These are phyloP conservation scores for Sanghuangporus weigelae DNA, from an alignment of 1,284 basidiomycete genomes.

Conservation along the genomic window DNA sequence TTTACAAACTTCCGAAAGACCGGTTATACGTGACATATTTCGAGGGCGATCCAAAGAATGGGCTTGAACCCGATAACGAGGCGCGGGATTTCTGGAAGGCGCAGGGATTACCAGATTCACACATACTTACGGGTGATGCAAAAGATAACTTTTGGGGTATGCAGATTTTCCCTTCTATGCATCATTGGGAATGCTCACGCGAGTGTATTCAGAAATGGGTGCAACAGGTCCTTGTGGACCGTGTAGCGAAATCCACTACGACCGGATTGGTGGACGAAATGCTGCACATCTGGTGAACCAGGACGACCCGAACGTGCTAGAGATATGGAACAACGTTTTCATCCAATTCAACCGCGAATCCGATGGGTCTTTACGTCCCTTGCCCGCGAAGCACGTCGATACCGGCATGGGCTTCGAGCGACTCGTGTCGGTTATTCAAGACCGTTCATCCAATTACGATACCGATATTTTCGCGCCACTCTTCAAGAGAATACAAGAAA, in stretches of 20 bases:
- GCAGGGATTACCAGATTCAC: conserved; percentile 83
- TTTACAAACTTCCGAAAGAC: conserved; percentile 87
- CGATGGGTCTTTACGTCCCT: conserved; percentile 72
- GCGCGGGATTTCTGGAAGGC: conserved; percentile 84
- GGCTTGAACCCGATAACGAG: conserved; percentile 87
- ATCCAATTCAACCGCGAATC: conserved; percentile 98
- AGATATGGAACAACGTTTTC: conserved; percentile 99
- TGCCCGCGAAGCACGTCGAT: conserved; percentile 95
- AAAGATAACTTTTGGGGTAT: conserved; percentile 99
- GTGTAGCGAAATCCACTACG: conserved; percentile 96
- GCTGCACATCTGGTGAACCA: conserved; percentile 90
- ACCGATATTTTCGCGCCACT: conserved; percentile 94
- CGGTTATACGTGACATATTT: conserved; percentile 98
- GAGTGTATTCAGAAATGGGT: conserved; percentile 78
- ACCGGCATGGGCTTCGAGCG: conserved; percentile 99
- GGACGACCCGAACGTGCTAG: conserved; percentile 94
- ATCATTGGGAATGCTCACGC: not conserved
- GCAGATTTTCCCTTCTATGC: conserved; percentile 24
- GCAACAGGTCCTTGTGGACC: conserved; percentile 97
- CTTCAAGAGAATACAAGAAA: conserved; percentile 82
- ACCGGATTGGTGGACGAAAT: conserved; percentile 92
- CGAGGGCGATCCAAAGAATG: conserved; percentile 84
- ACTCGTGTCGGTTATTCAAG: conserved; percentile 89
- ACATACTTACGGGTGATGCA: conserved; percentile 90
- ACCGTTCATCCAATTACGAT: conserved; percentile 94